Conservation (phyloP, 495 filamentous ascomycete genomes). For the Aspergillus baeticus region DNA sequence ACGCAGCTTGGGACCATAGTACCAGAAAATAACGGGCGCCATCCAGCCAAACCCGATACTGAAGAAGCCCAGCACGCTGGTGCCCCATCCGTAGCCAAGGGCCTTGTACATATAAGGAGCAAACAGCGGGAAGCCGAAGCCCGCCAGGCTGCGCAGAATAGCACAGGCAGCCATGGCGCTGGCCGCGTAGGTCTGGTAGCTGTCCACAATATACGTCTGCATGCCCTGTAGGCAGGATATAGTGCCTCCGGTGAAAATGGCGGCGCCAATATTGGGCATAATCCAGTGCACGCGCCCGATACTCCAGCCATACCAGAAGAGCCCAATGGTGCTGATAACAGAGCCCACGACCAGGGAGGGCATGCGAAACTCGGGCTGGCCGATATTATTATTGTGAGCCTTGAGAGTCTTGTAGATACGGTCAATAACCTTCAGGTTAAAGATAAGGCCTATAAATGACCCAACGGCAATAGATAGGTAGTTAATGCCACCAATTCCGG, state of each 20-base stretch:
- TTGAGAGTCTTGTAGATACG: conserved; percentile 62
- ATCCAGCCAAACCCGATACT: conserved; percentile 54
- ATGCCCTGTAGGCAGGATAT: conserved; percentile 69
- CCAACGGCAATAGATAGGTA: conserved; percentile 65
- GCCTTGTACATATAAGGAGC: conserved; percentile 60
- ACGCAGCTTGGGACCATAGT: conserved; percentile 53
- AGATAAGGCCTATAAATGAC: conserved; percentile 62
- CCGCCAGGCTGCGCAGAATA: conserved; percentile 64
- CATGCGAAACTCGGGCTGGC: conserved; percentile 67
- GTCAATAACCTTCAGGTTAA: conserved; percentile 63
- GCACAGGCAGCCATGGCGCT: conserved; percentile 66
- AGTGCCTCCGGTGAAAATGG: conserved; percentile 55
- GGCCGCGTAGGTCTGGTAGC: conserved; percentile 72
- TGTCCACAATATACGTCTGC: conserved; percentile 73
- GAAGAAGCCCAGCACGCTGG: conserved; percentile 57
- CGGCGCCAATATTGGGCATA: conserved; percentile 66
- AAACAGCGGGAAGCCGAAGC: conserved; percentile 78
- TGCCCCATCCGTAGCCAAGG: conserved; percentile 61
- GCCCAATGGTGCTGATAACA: conserved; percentile 57
- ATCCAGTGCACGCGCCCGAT: conserved; percentile 69
- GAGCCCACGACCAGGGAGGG: conserved; percentile 60
- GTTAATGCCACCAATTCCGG: conserved; percentile 61
- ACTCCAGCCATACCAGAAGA: conserved; percentile 74
- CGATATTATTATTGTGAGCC: conserved; percentile 54
- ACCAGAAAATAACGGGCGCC: conserved; percentile 62